Percentiles rank a stretch among this genome's conserved stretches.
Evolutionary conservation across 2,329 filamentous ascomycete genomes (phyloP).

Genomic region (Lachnellula hyalina): DNA sequence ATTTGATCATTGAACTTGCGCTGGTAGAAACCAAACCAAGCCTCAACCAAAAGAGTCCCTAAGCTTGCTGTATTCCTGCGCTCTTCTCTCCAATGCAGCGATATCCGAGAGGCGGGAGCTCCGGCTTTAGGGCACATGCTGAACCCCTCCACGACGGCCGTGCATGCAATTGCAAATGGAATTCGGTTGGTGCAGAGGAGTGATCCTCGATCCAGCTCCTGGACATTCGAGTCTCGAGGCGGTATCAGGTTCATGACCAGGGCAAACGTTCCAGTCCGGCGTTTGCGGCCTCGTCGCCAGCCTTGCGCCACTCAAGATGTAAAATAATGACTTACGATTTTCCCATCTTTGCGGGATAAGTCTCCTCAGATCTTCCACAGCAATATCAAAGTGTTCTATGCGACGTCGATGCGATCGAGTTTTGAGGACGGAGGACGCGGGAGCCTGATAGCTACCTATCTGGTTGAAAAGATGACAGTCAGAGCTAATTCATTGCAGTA

Average conservation of each 20-base stretch:
- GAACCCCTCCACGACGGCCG: too few species aligned
- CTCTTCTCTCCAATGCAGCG: not conserved
- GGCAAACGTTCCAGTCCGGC: not conserved
- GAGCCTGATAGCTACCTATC: not conserved
- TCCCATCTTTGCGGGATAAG: conserved; percentile 37
- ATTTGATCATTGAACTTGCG: not conserved
- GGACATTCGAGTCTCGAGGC: not conserved
- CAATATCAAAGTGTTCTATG: not conserved
- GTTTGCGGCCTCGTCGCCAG: not conserved
- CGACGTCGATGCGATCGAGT: not conserved
- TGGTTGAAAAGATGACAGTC: not conserved
- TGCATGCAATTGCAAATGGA: too few species aligned
- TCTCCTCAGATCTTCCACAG: not conserved
- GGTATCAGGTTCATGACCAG: not conserved
- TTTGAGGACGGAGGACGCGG: not conserved
- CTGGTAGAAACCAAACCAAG: not conserved
- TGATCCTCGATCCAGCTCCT: not conserved
- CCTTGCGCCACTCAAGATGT: conserved; percentile 1
- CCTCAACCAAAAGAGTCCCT: not conserved
- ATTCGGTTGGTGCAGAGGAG: too few species aligned
- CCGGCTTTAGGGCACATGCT: too few species aligned
- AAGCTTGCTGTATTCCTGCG: not conserved
- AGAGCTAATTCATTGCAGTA: not conserved
- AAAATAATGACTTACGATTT: conserved; percentile 45
- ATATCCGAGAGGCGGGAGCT: too few species aligned